Evolutionary conservation across 768 basidiomycete genomes (phyloP), one percentile per base, ranked within the genome.

Genomic region (Pholiota conissans): DNA sequence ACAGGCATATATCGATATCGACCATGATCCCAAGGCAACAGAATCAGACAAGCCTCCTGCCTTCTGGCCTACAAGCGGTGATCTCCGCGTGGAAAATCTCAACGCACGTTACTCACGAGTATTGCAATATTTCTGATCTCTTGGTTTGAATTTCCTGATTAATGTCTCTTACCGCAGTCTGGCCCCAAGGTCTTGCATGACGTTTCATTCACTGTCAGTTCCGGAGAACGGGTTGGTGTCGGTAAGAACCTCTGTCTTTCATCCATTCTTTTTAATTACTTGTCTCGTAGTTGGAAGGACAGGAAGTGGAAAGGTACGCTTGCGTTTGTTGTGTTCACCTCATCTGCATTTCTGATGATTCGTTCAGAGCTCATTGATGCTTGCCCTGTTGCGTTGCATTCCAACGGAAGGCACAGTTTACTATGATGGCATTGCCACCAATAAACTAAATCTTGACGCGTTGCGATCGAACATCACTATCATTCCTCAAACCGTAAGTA

Each of bases 51-150:
- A 70, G 32, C 86, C 86, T 2, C 86, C 87, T 2, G 86, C 86
- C 0, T 79, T 84, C 57, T 89, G 87, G 87, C 86, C 87, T 0
- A 73, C 82, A 5, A 82, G 80, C 11, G 87, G 87, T 7, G 71
- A 77, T 32, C 73, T 89, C 37, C 67, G 73, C 3, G 80, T 82
- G 3, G 80, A 85, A 56, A 80, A 81, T 27, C 71, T 88, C 2
- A 80, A 77, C n/a, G 85, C 85, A 16, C 72, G 74, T 29, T 87
- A 87, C 65, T 81, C 84, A 74, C 30, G 47, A 52, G 65, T 63
- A 29, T 29, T 49, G 35, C 22, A 10, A 27, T 14, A 2, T 8
- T 54, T 39, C 29, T 16, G 2, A 16, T 18, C 32, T 28, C 14
- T 13, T 27, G 5, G 16, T 7, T 8, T 28, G 11, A 3, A 2